Base-by-base conservation (phyloP, 2,329 filamentous ascomycete species). In the Clonostachys rhizophaga region DNA sequence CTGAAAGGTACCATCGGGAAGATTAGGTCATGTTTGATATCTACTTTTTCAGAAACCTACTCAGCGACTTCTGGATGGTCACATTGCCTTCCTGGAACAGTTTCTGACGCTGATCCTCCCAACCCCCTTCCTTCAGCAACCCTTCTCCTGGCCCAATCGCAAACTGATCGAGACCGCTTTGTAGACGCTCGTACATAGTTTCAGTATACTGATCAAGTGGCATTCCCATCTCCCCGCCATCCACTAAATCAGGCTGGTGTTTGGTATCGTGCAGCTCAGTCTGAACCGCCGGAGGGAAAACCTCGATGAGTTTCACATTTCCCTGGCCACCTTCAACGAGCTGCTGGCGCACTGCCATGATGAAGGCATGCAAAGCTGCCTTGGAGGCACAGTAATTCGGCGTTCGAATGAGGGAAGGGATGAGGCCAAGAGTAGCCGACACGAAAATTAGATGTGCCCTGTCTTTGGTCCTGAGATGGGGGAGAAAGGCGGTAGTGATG, bases 151-250 rank as follows among this genome's bases (percentile, higher is more conserved):
- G 55, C 0, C 54, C 55, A 17, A 59, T 43, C 6, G 54, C 55
- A 49, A 59, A 58, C 37, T 58, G 58, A 10, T 58, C 57, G 30
- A 55, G 46, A 0, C 55, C 57, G 40, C 37, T 48, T 2, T 44
- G 44, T 35, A 60, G 45, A 2, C 58, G 56, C 12, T 53, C 49
- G 11, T 50, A 53, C 54, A 58, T 57, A 11, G 71, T 68, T 1
- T 76, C 64, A 3, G 62, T 64, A 52, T 74, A 81, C 24, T 67
- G 58, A 2, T 20, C 59, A 35, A 71, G 52, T 2, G 65, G 59
- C 52, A 70, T 68, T 0, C 68, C 68, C 42, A 70, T 62, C 17
- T 56, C 47, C 5, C 56, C 54, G 0, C 58, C 59, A 3, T 58
- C 51, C 7, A 57, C 47, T 14, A 58, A 43, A 45, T 58, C 56